These are phyloP conservation scores for barley (Hordeum vulgare) DNA, from an alignment of 176 grass and related monocot genomes.

Conservation along the genomic window MorexV3_pseudomolecules_assembly NC_058520.1:553856562-553857061, in stretches of 20 bases:
- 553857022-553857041: too few species aligned
- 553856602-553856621: neutral
- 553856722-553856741: neutral
- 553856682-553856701: neutral
- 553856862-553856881: neutral
- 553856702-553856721: neutral
- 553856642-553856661: neutral
- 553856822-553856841: neutral
- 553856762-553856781: neutral
- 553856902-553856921: neutral
- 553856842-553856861: neutral
- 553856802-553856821: neutral
- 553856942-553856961: neutral
- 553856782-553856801: neutral
- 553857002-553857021: too few species aligned
- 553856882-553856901: neutral
- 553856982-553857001: too few species aligned
- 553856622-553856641: neutral
- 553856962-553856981: too few species aligned
- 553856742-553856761: neutral
- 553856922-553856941: neutral
- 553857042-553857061: too few species aligned
- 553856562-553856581: neutral
- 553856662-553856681: neutral
- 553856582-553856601: conserved; percentile 10